These are phyloP conservation scores for Zelonia costaricensis DNA, from an alignment of 208 protist genomes.

Conservation along the genomic window DNA sequence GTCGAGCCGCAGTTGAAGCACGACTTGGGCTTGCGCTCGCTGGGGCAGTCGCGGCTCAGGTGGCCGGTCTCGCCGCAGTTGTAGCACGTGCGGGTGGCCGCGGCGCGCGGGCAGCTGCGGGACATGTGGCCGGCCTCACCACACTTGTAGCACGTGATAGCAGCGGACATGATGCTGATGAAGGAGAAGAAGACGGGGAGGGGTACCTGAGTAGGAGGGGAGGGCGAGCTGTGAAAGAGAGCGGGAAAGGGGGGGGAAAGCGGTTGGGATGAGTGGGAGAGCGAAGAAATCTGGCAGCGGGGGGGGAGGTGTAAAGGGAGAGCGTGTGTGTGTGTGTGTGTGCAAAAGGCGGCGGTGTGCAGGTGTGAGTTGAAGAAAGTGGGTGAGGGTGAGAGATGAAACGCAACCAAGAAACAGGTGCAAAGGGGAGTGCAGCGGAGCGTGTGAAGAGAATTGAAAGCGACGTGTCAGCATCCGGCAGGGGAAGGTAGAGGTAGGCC, in stretches of 20 bases:
- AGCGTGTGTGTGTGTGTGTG: background rate
- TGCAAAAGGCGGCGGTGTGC: too few species aligned
- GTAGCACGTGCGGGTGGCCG: conserved; percentile 54
- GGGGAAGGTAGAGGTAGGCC: too few species aligned
- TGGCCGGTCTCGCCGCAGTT: conserved; percentile 61
- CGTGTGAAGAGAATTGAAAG: too few species aligned
- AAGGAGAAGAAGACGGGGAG: background rate
- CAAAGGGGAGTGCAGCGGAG: too few species aligned
- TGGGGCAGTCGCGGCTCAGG: conserved; percentile 69
- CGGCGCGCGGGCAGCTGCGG: conserved; percentile 49
- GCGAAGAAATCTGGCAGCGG: conserved; percentile 1
- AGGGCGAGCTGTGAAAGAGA: conserved; percentile 3
- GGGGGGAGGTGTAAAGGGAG: background rate
- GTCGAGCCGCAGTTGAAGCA: conserved; percentile 81
- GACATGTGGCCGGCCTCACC: conserved; percentile 60
- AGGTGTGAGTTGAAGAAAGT: too few species aligned
- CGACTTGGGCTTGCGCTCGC: conserved; percentile 38
- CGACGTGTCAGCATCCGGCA: too few species aligned
- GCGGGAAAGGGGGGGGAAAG: background rate
- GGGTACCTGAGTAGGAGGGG: background rate
- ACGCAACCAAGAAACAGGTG: too few species aligned
- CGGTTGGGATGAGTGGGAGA: background rate
- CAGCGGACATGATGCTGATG: conserved; percentile 37
- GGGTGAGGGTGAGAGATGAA: too few species aligned
- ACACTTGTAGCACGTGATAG: conserved; percentile 70